Evolutionary conservation across 148 eudicot species (phyloP), one percentile per base, ranked within the genome.

Genomic region (Chenopodium berlandieri): DNA sequence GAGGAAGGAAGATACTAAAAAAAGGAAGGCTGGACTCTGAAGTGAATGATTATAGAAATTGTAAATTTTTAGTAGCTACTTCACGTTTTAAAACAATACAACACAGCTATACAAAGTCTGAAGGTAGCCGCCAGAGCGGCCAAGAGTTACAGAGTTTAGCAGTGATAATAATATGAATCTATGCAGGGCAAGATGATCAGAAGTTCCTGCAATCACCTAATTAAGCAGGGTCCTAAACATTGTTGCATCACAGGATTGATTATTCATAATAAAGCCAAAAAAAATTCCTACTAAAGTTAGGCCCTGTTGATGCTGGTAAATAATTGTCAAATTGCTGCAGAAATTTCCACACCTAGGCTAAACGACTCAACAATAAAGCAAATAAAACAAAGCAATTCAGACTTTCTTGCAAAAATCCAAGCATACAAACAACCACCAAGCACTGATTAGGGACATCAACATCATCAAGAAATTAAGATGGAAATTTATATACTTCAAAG

Each of bases 401-500:
- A 47, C 58, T 73, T 22, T 32, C 20, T 40, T 44, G 17, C 44
- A 82, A 68, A 76, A 10, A 7, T 66, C 34, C 73, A 81, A 75
- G 44, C 34, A 67, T 0, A 40, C 23, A 56, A 9, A 50, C 31
- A 23, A 32, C n/a, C 56, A 63, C 23, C 32, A 56, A 63, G 8
- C 56, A 47, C 27, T 20, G 72, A 25, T 56, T 27, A 27, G 46
- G 77, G 70, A 19, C 40, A 34, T 9, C 80, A 48, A 73, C 52
- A 73, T 44, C 78, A 79, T 25, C 62, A 80, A 66, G 31, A 69
- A 84, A 54, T 9, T 69, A 34, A 73, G 58, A 20, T 62, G 58
- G 73, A 65, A 80, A 81, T 27, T 77, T 84, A 81, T 84, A 81
- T 64, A 81, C 79, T 67, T 78, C 19, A 9, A 63, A 11, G 54